phyloP scores from a whole-genome alignment of 306 rosid genomes.

The Cicer chorassanicum region DNA sequence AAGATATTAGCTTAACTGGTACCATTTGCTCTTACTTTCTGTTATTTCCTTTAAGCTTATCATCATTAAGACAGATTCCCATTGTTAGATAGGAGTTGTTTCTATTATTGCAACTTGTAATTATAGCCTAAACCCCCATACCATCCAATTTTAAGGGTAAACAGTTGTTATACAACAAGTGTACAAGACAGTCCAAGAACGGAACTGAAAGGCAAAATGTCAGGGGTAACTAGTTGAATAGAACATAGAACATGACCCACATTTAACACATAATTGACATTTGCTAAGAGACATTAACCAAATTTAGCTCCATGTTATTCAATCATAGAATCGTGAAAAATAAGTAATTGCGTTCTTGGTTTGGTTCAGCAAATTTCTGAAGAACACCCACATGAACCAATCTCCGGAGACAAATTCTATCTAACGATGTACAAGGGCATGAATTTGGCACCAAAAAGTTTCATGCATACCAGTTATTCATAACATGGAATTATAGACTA shows the following conservation, averaged over 20 bases:
- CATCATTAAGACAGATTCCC: background rate
- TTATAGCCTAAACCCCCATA: background rate
- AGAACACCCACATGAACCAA: conserved; percentile 7
- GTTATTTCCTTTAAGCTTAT: background rate
- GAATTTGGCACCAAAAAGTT: background rate
- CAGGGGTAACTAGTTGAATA: background rate
- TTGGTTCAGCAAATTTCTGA: background rate
- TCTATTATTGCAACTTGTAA: background rate
- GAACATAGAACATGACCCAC: background rate
- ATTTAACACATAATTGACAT: background rate
- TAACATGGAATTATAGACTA: conserved; percentile 26
- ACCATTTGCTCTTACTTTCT: background rate
- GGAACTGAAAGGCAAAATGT: conserved; percentile 17
- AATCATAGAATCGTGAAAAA: conserved; percentile 8
- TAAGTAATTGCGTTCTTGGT: background rate
- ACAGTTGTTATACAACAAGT: background rate
- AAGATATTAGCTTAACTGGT: background rate
- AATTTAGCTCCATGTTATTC: background rate
- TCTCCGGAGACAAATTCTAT: background rate
- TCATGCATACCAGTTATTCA: background rate
- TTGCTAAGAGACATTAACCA: conserved; percentile 3
- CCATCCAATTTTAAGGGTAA: conserved; percentile 28
- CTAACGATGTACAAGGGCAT: background rate
- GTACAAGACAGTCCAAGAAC: background rate
- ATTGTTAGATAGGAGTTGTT: background rate